These are phyloP conservation scores for Coemansia pectinata DNA, from an alignment of 192 early-diverging fungal genomes.

Conservation along the genomic window DNA sequence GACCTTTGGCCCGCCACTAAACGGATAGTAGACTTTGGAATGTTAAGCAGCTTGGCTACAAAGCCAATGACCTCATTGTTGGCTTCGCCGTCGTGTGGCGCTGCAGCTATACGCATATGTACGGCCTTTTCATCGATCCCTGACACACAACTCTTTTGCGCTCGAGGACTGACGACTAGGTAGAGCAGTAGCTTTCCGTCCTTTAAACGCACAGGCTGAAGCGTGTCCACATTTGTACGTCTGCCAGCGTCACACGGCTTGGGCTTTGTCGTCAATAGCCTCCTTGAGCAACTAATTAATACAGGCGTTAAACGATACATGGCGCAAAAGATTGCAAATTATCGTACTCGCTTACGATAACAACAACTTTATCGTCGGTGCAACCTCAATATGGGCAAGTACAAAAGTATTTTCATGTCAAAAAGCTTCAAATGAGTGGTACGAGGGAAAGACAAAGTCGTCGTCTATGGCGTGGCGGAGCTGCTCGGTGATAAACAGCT, in stretches of 20 bases:
- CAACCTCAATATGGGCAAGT: background rate
- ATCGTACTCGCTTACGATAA: background rate
- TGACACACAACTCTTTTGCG: conserved; percentile 3
- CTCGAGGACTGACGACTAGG: conserved; percentile 14
- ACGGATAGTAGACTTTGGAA: conserved; percentile 10
- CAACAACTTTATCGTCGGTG: background rate
- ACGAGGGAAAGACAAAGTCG: conserved; percentile 77
- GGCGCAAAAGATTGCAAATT: background rate
- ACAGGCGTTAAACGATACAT: background rate
- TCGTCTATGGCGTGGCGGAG: conserved; percentile 73
- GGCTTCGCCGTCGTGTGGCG: conserved; percentile 32
- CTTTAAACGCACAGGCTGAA: background rate
- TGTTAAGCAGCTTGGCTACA: conserved; percentile 18
- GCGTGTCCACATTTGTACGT: background rate
- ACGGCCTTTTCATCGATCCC: conserved; percentile 8
- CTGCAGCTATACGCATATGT: conserved; percentile 27
- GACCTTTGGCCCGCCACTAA: conserved; percentile 15
- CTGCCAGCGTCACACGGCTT: background rate
- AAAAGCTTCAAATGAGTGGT: conserved; percentile 61
- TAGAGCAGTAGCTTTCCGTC: conserved; percentile 4
- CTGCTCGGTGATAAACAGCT: conserved; percentile 76
- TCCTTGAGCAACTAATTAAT: background rate
- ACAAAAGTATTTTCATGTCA: background rate
- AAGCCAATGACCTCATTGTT: conserved; percentile 29
- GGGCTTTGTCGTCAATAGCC: background rate